Conservation (phyloP, 1,284 basidiomycete species). For the Ceratobasidium sp. region DNA sequence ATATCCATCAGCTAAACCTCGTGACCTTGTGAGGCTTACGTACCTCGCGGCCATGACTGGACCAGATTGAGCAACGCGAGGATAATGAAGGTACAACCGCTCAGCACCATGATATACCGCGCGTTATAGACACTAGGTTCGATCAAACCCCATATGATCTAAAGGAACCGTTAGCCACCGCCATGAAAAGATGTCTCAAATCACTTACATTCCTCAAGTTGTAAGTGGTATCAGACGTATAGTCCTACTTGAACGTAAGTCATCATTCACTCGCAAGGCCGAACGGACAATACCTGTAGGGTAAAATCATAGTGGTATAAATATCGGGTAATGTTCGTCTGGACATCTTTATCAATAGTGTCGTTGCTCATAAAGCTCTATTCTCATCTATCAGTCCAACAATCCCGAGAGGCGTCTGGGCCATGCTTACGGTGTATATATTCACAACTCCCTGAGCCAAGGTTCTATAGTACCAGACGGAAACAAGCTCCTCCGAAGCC, state of each 20-base stretch:
- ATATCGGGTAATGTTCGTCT: neutral
- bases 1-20: neutral
- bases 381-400: too few species aligned
- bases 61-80: slow-evolving; percentile 5
- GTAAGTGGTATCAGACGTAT: too few species aligned
- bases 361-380: slow-evolving; percentile 17
- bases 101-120: slow-evolving; percentile 10
- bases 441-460: neutral
- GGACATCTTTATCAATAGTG: neutral
- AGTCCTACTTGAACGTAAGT: too few species aligned
- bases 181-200: too few species aligned
- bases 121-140: neutral
- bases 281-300: neutral
- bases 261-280: too few species aligned
- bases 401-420: too few species aligned
- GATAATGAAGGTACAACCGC: neutral
- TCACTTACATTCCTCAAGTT: too few species aligned
- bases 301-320: neutral
- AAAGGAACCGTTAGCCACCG: too few species aligned
- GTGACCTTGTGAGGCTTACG: neutral
- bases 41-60: slow-evolving; percentile 29
- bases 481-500: neutral
- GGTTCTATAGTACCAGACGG: neutral
- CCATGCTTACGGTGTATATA: neutral
- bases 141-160: slow-evolving; percentile 10